These are phyloP conservation scores for Paecilomyces sp. DNA, from an alignment of 2,329 filamentous ascomycete genomes.

Conservation along the genomic window DNA sequence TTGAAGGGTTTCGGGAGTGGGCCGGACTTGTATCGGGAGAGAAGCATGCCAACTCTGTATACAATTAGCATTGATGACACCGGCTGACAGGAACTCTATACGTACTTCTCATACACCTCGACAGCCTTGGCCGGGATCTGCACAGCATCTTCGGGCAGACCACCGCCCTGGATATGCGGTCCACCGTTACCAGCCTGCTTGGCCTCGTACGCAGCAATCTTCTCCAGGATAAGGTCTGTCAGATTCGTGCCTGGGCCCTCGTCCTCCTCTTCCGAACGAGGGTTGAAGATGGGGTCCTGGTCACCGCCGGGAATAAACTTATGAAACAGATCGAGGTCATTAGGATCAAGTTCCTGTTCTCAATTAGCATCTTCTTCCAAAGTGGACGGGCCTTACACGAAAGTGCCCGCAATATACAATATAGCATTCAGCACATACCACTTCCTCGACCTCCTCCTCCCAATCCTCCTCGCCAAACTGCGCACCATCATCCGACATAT, in stretches of 20 bases:
- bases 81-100: not conserved
- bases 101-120: slow-evolving; percentile 83
- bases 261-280: slow-evolving; percentile 39
- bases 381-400: slow-evolving; percentile 1
- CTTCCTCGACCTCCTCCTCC: slow-evolving; percentile 58
- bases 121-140: slow-evolving; percentile 86
- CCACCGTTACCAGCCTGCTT: slow-evolving; percentile 43
- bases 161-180: slow-evolving; percentile 44
- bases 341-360: slow-evolving; percentile 69
- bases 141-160: slow-evolving; percentile 66
- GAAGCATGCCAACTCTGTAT: slow-evolving; percentile 68
- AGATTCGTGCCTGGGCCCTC: slow-evolving; percentile 64
- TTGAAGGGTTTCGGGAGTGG: slow-evolving; percentile 97
- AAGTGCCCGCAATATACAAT: not conserved
- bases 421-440: slow-evolving; percentile 20
- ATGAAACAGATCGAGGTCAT: slow-evolving; percentile 84
- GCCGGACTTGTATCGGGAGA: slow-evolving; percentile 92
- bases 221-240: slow-evolving; percentile 86
- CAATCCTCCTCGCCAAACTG: slow-evolving; percentile 58
- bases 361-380: slow-evolving; percentile 6
- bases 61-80: slow-evolving; percentile 5
- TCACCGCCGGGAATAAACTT: slow-evolving; percentile 75
- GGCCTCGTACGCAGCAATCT: slow-evolving; percentile 87
- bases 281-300: slow-evolving; percentile 64
- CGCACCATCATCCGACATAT: slow-evolving; percentile 42